Evolutionary conservation across 2,329 filamentous ascomycete genomes (phyloP), one percentile per base, ranked within the genome.

Genomic region (Immersiporthe knoxdaviesiana): DNA sequence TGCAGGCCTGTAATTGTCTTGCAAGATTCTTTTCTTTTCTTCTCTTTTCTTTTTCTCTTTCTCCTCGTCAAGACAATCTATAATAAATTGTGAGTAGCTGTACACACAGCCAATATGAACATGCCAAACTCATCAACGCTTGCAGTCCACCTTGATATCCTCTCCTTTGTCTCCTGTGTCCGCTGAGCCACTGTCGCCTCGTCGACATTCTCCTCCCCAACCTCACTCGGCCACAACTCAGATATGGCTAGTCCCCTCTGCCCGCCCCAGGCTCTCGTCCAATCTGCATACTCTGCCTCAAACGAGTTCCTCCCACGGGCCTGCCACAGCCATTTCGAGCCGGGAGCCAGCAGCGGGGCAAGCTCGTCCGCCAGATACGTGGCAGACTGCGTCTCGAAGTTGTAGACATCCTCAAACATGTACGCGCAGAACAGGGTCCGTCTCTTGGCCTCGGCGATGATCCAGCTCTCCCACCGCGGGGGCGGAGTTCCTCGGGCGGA

Each of bases 391-490:
- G 32, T 65, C 35, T 59, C 63, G n/a, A 30, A 41, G 24, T 65
- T 58, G 39, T 59, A 65, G 30, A 65, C 12, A 37, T 60, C 56
- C 18, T 85, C 84, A 58, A 88, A 82, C 3, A 88, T 75, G 67
- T 87, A 88, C 80, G 87, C 84, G 0, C 79, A 78, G 68, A 81
- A 86, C 0, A 88, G 70, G 0, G 84, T 82, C 4, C 87, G 80
- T 2, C 85, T 79, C 70, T 87, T 88, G 0, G 86, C 79, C 58
- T 86, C 84, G 0, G 82, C 82, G 0, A 85, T 74, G 5, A 87
- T 81, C 86, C 86, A 88, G 0, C 79, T 77, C 68, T 86, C 84
- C 86, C 85, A 87, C 8, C 67, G 75, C 0, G 85, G 85, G 2
- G 39, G 16, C 81, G 79, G 0, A 74, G 69, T 0, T 75, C 75